Conservation (phyloP, 768 basidiomycete species). For the Vararia minispora region DNA sequence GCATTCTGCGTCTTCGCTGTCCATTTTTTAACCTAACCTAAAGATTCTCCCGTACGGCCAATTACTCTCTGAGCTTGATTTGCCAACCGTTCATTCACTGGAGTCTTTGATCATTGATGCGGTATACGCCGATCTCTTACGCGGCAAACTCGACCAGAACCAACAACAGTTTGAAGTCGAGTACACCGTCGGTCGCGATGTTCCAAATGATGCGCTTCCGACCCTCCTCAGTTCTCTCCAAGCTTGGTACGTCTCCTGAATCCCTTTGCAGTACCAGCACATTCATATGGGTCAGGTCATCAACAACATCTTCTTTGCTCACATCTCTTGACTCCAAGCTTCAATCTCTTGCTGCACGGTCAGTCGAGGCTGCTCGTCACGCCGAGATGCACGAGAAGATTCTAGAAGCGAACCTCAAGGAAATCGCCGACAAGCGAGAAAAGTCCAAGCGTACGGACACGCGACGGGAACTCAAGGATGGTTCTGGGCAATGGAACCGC, state of each 20-base stretch:
- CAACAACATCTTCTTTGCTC: slow-evolving; percentile 61
- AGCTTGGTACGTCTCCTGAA: slow-evolving; percentile 43
- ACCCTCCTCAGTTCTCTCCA: slow-evolving; percentile 48
- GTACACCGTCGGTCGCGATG: slow-evolving; percentile 85
- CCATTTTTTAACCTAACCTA: background rate
- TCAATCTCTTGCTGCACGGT: slow-evolving; percentile 35
- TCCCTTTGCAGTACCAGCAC: background rate
- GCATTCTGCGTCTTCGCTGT: background rate
- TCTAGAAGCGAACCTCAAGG: slow-evolving; percentile 44
- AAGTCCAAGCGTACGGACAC: slow-evolving; percentile 20
- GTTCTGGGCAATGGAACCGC: slow-evolving; percentile 1
- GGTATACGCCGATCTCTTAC: slow-evolving; percentile 84
- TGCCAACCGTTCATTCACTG: slow-evolving; percentile 75
- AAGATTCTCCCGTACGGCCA: slow-evolving; percentile 76
- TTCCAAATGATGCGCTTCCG: slow-evolving; percentile 65
- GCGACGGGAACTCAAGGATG: slow-evolving; percentile 2
- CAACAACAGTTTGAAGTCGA: slow-evolving; percentile 84
- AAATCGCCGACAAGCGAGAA: slow-evolving; percentile 53
- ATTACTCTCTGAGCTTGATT: slow-evolving; percentile 59
- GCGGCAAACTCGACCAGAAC: slow-evolving; percentile 90
- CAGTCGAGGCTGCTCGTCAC: slow-evolving; percentile 26
- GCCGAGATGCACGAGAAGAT: slow-evolving; percentile 44
- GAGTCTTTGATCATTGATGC: slow-evolving; percentile 97
- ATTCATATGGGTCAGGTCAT: slow-evolving; percentile 37
- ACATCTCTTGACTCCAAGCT: slow-evolving; percentile 65